Base-by-base conservation (phyloP, 2,329 filamentous ascomycete species). In the Colletotrichum chlorophyti region DNA sequence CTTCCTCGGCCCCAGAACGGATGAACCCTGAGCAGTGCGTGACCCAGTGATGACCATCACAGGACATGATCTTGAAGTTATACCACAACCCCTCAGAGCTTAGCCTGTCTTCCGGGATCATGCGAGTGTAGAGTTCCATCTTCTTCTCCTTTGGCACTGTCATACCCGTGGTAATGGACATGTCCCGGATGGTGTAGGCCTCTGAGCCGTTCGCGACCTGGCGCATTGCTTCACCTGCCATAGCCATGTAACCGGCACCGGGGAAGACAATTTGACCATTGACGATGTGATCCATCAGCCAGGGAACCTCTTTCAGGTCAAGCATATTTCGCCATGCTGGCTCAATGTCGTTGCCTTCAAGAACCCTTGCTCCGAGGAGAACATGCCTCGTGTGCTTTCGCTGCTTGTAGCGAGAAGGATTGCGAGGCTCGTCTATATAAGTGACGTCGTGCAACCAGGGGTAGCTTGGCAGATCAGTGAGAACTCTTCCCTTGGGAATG, bases 11-110 rank as follows among this genome's bases (percentile, higher is more conserved):
- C 2, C 54, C 49, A 1, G 54, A 53, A n/a, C 54, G 41, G 9
- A 53, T 42, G 23, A 47, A 42, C 1, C 57, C 57, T 1, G 43
- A 58, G 51, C 66, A 71, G 59, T 71, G 68, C 11, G 63, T 66
- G 4, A 66, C 63, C 70, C 70, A 72, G 12, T 48, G 53, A 2
- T 61, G 58, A 0, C 66, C 68, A 17, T 65, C 66, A 19, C 62
- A 67, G 4, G 71, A 72, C n/a, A 66, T 41, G n/a, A 74, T 66
- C 12, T 61, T 68, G 24, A 72, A 74, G n/a, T 72, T 68, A 58
- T 67, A 74, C 69, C 68, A 74, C 3, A 63, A 41, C 1, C 29
- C 45, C 14, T 42, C 46, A 1, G 21, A 27, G 14, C 38, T 23
- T 6, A 40, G 29, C 15, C 21, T 35, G 34, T 52, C 49, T 10